Evolutionary conservation across 257 asterid species (phyloP).

Genomic region (Solanum piurae): DNA sequence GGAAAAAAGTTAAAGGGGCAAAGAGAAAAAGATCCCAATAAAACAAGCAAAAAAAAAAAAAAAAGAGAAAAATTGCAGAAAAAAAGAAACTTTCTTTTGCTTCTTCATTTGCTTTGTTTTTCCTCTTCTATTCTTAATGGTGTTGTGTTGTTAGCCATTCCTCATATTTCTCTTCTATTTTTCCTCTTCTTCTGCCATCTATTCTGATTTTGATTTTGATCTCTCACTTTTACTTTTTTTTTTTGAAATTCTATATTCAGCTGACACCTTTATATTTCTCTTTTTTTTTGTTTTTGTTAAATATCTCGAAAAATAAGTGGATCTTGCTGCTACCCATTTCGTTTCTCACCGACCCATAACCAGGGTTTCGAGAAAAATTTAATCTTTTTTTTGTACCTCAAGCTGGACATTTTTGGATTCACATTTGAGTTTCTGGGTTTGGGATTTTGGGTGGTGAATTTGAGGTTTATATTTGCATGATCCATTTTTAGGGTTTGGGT

Average conservation of each 20-base stretch:
- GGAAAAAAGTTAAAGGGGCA: background rate
- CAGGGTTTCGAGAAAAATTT: background rate
- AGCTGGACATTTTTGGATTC: background rate
- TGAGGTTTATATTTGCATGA: background rate
- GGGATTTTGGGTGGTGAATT: background rate
- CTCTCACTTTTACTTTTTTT: background rate
- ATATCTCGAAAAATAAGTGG: background rate
- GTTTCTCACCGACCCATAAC: background rate
- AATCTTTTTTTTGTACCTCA: background rate
- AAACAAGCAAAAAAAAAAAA: background rate
- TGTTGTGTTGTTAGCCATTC: slow-evolving; percentile 17
- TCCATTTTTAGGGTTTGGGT: background rate
- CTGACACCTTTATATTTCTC: slow-evolving; percentile 6
- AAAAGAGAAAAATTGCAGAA: background rate
- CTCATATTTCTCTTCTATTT: slow-evolving; percentile 31
- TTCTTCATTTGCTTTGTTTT: background rate
- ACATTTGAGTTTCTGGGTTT: background rate
- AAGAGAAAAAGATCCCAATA: background rate
- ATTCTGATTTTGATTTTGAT: background rate
- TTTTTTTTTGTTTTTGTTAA: background rate
- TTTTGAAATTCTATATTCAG: slow-evolving; percentile 3
- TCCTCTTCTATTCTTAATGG: background rate
- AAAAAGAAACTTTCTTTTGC: background rate
- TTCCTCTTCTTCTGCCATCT: slow-evolving; percentile 25
- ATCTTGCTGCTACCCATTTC: background rate